Evolutionary conservation across 1,139 yeast species (phyloP).

Genomic region (Hemisphaericaspora xylofermentans): DNA sequence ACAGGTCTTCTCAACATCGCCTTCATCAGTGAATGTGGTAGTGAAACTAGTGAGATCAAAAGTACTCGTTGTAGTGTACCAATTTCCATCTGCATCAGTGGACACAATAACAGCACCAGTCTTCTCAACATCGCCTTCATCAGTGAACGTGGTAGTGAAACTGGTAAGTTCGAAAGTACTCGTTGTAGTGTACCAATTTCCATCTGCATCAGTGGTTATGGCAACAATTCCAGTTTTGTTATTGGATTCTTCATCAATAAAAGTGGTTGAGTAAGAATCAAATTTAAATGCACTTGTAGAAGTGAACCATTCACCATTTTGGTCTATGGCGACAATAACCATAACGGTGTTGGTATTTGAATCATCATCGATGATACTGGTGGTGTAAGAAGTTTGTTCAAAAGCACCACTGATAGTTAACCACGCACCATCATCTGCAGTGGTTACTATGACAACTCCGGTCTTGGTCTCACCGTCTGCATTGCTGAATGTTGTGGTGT

Average conservation of each 20-base stretch:
- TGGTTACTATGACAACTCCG: not conserved
- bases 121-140: not conserved
- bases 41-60: not conserved
- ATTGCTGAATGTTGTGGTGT: not conserved
- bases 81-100: conserved; percentile 4
- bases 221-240: not conserved
- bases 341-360: not conserved
- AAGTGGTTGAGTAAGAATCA: not conserved
- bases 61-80: not conserved
- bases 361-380: not conserved
- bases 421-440: conserved; percentile 3
- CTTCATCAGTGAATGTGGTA: conserved; percentile 1
- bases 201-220: not conserved
- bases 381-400: not conserved
- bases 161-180: not conserved
- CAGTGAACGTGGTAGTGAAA: conserved; percentile 1
- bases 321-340: not conserved
- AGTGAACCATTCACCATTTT: conserved; percentile 6
- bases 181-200: not conserved
- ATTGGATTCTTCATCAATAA: not conserved
- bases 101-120: conserved; percentile 1
- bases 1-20: too few relatives aligned
- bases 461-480: not conserved
- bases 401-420: conserved; percentile 3
- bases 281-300: not conserved